These are phyloP conservation scores for Epicoccum sorghinum DNA, from an alignment of 2,329 filamentous ascomycete species.

Conservation along the genomic window DNA sequence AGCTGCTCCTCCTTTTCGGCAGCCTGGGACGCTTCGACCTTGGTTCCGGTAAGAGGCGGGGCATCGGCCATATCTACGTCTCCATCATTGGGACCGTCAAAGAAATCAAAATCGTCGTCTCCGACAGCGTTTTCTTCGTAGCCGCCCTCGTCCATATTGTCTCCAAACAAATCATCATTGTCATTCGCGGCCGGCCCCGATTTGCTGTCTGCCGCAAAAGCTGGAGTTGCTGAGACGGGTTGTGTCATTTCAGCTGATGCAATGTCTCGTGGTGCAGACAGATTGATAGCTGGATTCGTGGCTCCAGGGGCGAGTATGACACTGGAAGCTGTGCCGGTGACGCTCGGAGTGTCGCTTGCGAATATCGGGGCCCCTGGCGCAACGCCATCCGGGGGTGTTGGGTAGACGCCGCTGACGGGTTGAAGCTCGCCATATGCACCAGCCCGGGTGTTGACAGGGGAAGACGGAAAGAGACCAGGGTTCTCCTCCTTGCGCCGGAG, in stretches of 20 bases:
- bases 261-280: constrained; percentile 37
- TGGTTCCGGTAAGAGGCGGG: constrained; percentile 23
- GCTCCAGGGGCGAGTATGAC: constrained; percentile 37
- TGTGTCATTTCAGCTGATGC: constrained; percentile 26
- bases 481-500: constrained; percentile 39
- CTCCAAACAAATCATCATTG: constrained; percentile 66
- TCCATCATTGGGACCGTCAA: constrained; percentile 67
- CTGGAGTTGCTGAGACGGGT: constrained; percentile 32
- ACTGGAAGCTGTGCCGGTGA: constrained; percentile 33
- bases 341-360: constrained; percentile 36
- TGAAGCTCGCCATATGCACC: constrained; percentile 47
- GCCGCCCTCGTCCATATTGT: constrained; percentile 72
- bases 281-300: constrained; percentile 40
- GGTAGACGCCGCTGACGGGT: constrained; percentile 47
- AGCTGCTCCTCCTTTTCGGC: constrained; percentile 1
- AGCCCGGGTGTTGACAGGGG: constrained; percentile 44
- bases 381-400: constrained; percentile 49
- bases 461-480: constrained; percentile 40
- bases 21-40: constrained; percentile 11
- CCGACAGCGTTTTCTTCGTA: constrained; percentile 78
- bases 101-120: constrained; percentile 84
- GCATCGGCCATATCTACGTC: constrained; percentile 44
- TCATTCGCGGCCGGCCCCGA: constrained; percentile 29
- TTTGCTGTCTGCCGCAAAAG: constrained; percentile 27
- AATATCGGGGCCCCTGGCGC: constrained; percentile 37